Base-by-base conservation (phyloP, 2,329 filamentous ascomycete genomes). In the Phialophora chinensis region DNA sequence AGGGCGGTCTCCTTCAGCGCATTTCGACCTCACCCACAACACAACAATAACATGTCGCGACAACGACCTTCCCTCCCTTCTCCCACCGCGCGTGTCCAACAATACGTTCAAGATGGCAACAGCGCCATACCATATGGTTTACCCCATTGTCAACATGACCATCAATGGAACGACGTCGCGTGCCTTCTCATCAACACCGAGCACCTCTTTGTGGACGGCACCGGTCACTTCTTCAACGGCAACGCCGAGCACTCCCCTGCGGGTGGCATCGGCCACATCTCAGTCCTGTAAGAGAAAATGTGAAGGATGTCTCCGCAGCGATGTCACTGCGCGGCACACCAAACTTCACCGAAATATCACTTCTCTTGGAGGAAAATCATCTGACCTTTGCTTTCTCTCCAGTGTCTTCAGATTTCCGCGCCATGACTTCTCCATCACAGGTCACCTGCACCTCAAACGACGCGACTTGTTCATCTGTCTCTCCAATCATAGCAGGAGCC, bases 381-480 rank as follows among this genome's bases (percentile, higher is more conserved):
- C 49, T 52, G 49, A 52, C 49, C 10, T 52, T 23, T 8, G 17
- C 17, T 29, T 25, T 52, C 25, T 27, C 23, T 11, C 20, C 25
- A 52, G 49, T 52, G 20, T 27, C 49, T 52, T 52, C 49, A 29
- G 20, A 12, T 52, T 52, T 29, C 17, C 20, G 27, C 53, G 29
- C 17, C 27, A 8, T 20, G 25, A 55, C 53, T 55, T 33, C 53
- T 35, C 0, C 53, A 10, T 11, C 17, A 31, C 27, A 12, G 53
- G 17, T 55, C 25, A 55, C 53, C 53, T 55, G 53, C 27, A 31
- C 53, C 25, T 35, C 53, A n/a, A 33, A n/a, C 53, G 17, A 55
- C 53, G 5, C 5, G 4, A 29, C 53, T 20, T 55, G 27, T 55
- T 55, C 53, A 55, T 29, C n/a, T 31, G 27, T 3, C 53, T 55